Conservation (phyloP, 768 basidiomycete species). For the Tephrocybe sp. region DNA sequence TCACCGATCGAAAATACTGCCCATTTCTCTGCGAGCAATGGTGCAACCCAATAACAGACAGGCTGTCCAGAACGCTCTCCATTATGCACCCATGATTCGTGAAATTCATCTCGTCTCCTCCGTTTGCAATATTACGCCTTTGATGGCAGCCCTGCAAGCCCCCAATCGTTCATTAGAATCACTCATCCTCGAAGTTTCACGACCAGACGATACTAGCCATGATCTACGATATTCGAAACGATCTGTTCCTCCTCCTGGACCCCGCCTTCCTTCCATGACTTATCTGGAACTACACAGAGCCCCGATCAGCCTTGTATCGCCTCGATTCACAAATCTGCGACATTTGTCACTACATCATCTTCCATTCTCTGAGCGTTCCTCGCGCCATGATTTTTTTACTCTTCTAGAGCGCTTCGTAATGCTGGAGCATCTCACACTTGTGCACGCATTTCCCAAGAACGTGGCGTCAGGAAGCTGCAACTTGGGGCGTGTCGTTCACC, state of each 20-base stretch:
- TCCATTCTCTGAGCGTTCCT: slow-evolving; percentile 35
- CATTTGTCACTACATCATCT: slow-evolving; percentile 36
- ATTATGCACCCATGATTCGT: slow-evolving; percentile 34
- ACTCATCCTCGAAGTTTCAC: slow-evolving; percentile 29
- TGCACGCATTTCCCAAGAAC: slow-evolving; percentile 33
- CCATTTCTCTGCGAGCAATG: slow-evolving; percentile 31
- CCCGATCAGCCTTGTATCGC: slow-evolving; percentile 37
- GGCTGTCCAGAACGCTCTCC: slow-evolving; percentile 31
- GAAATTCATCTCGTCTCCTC: slow-evolving; percentile 35
- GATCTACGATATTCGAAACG: slow-evolving; percentile 25
- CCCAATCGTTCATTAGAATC: slow-evolving; percentile 36
- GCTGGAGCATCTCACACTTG: slow-evolving; percentile 34
- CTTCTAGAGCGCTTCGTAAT: slow-evolving; percentile 31
- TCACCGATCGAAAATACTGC: slow-evolving; percentile 29
- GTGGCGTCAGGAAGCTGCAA: slow-evolving; percentile 14
- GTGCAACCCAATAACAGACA: slow-evolving; percentile 30
- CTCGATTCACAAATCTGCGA: slow-evolving; percentile 34
- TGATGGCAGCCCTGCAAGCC: slow-evolving; percentile 33
- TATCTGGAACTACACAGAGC: slow-evolving; percentile 35
- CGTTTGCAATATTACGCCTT: slow-evolving; percentile 31
- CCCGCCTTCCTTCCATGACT: slow-evolving; percentile 28
- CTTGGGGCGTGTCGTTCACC: slow-evolving; percentile 20
- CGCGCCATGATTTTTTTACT: slow-evolving; percentile 30
- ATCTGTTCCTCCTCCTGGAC: slow-evolving; percentile 27
- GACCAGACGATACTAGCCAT: slow-evolving; percentile 17